Evolutionary conservation across 768 basidiomycete genomes (phyloP).

Genomic region (Paxillus involutus): DNA sequence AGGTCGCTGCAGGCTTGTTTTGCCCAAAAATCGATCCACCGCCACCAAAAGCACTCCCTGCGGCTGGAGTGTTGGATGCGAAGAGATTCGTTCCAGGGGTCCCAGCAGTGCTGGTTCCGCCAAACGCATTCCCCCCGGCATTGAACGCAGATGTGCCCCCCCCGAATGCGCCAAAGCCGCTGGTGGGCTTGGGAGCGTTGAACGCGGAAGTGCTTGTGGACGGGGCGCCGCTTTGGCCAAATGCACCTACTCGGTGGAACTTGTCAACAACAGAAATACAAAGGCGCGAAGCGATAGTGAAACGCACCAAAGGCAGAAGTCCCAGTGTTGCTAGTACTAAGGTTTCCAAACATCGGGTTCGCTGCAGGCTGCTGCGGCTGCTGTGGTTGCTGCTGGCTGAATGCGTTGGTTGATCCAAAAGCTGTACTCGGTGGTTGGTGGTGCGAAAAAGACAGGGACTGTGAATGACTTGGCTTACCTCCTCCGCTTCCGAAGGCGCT

Average conservation of each 20-base stretch:
- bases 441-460: conserved; percentile 24
- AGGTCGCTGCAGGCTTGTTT: conserved; percentile 43
- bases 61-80: conserved; percentile 30
- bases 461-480: conserved; percentile 37
- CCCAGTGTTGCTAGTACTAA: conserved; percentile 37
- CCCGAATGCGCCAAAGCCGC: conserved; percentile 78
- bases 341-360: conserved; percentile 81
- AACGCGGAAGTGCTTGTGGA: conserved; percentile 48
- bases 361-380: conserved; percentile 60
- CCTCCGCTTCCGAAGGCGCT: conserved; percentile 59
- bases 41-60: conserved; percentile 42
- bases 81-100: conserved; percentile 35
- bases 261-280: conserved; percentile 2
- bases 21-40: conserved; percentile 61
- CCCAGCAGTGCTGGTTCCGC: conserved; percentile 29
- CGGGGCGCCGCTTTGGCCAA: conserved; percentile 39
- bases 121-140: conserved; percentile 41
- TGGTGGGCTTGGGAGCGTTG: conserved; percentile 64
- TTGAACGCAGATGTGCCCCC: conserved; percentile 57
- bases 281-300: conserved; percentile 1
- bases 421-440: conserved; percentile 37
- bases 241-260: conserved; percentile 32
- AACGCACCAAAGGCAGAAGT: conserved; percentile 38
- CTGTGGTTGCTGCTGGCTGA: conserved; percentile 66
- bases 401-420: conserved; percentile 54